These are phyloP conservation scores for Blastobotrys indianensis DNA, from an alignment of 1,139 yeast genomes.

Conservation along the genomic window DNA sequence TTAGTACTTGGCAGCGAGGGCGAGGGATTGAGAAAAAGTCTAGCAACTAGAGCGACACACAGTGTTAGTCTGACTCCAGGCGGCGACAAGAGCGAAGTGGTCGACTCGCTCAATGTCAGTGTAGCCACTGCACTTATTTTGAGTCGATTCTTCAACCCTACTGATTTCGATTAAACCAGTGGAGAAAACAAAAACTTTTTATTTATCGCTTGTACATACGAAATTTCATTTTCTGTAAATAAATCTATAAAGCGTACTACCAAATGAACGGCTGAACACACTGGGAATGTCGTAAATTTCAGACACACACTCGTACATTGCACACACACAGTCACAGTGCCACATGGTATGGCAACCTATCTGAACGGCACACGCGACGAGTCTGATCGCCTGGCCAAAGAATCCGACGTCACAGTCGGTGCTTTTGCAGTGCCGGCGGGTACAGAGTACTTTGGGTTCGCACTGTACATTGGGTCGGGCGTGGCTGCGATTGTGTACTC, in stretches of 20 bases:
- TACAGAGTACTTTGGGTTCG: slow-evolving; percentile 79
- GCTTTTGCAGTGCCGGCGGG: slow-evolving; percentile 54
- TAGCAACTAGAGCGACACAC: slow-evolving; percentile 59
- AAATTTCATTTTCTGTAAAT: slow-evolving; percentile 19
- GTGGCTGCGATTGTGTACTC: slow-evolving; percentile 49
- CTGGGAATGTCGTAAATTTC: too few relatives aligned
- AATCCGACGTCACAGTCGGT: slow-evolving; percentile 71
- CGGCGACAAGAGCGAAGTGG: slow-evolving; percentile 31
- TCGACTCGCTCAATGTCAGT: slow-evolving; percentile 83
- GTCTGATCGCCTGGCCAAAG: slow-evolving; percentile 47
- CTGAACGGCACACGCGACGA: slow-evolving; percentile 2
- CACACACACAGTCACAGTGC: too few relatives aligned
- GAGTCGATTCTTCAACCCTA: slow-evolving; percentile 35
- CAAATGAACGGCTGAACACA: too few relatives aligned
- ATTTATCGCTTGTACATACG: slow-evolving; percentile 22
- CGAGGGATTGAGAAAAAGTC: slow-evolving; percentile 63
- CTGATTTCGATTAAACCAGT: slow-evolving; percentile 18
- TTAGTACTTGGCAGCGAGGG: slow-evolving; percentile 85
- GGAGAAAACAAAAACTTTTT: neutral
- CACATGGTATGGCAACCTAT: too few relatives aligned
- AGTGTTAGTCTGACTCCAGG: slow-evolving; percentile 44
- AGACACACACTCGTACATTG: too few relatives aligned
- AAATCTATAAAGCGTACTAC: too few relatives aligned
- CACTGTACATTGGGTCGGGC: slow-evolving; percentile 59
- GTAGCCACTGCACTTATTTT: slow-evolving; percentile 77